Evolutionary conservation across 2,329 filamentous ascomycete genomes (phyloP), one percentile per base, ranked within the genome.

Genomic region (Teratosphaeria viscida): DNA sequence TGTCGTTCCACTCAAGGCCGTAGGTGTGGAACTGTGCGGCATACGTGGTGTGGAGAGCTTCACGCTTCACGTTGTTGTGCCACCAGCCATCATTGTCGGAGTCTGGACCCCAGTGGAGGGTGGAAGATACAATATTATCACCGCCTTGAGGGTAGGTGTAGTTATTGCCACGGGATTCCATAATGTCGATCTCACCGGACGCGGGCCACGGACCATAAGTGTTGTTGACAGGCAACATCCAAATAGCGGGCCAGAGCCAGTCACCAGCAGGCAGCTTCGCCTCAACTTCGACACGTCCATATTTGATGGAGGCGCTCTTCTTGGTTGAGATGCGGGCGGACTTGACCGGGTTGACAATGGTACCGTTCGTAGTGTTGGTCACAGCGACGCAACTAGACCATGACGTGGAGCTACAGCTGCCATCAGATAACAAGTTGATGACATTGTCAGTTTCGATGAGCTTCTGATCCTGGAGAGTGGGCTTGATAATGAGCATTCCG

Each of bases 211-310:
- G 68, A 1, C 90, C 90, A 71, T 94, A 95, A 0, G 78, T 85
- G 58, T 85, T 79, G 52, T 86, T 78, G 54, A 83, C 84, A 1
- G 90, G 90, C 78, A 94, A 79, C 87, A 95, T 89, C 88, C 88
- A 92, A 68, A 95, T 92, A n/a, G 89, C 89, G 2, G 90, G 90
- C 90, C 90, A 94, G 11, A 95, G 80, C 90, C 90, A 94, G 75
- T 94, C 89, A 58, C 90, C 90, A 55, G 78, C 73, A 4, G 90
- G 89, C 32, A 94, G 76, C 74, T 86, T 86, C 29, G 90, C 90
- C 1, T 81, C 85, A 5, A 95, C 89, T 71, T 95, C 88, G 57
- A 95, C 81, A 52, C 88, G 87, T 55, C 90, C 90, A 70, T 89
- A 95, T 74, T 85, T 89, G 77, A 95, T 89, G 16, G 76, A 81